Percentiles rank a stretch among this genome's conserved stretches.
Conservation (phyloP, 352 stramenopile species). For the Globisporangium okanoganense region DNA sequence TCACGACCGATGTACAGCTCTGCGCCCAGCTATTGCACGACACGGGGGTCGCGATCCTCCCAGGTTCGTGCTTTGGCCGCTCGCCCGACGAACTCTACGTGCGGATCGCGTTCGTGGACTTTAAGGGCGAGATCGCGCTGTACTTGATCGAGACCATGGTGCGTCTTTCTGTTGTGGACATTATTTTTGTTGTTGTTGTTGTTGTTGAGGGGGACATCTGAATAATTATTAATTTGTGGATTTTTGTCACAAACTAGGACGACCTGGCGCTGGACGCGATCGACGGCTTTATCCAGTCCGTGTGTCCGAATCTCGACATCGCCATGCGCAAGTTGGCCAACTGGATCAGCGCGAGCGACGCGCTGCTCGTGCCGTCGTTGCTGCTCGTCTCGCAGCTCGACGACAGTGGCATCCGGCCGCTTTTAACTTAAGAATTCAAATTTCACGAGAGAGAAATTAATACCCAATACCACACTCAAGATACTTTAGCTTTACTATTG, state of each 20-base stretch:
- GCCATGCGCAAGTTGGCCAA: constrained; percentile 74
- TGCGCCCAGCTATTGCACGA: constrained; percentile 76
- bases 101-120: constrained; percentile 84
- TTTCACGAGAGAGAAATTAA: too few species aligned
- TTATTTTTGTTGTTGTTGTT: background rate
- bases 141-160: constrained; percentile 89
- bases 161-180: constrained; percentile 4
- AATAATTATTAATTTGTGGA: constrained; percentile 1
- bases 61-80: constrained; percentile 81
- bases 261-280: constrained; percentile 66
- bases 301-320: constrained; percentile 83
- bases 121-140: constrained; percentile 84
- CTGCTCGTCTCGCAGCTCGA: constrained; percentile 19
- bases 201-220: too few species aligned
- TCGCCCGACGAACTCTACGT: constrained; percentile 70
- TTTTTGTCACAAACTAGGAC: constrained; percentile 29
- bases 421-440: constrained; percentile 9
- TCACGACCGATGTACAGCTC: constrained; percentile 69
- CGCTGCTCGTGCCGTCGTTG: constrained; percentile 10
- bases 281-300: constrained; percentile 84
- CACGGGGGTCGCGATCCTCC: constrained; percentile 83
- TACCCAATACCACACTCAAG: background rate
- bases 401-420: constrained; percentile 4
- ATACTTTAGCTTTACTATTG: background rate
- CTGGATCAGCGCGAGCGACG: constrained; percentile 44